Conservation (phyloP, 305 asterid species). For the Rubia balearica region DNA sequence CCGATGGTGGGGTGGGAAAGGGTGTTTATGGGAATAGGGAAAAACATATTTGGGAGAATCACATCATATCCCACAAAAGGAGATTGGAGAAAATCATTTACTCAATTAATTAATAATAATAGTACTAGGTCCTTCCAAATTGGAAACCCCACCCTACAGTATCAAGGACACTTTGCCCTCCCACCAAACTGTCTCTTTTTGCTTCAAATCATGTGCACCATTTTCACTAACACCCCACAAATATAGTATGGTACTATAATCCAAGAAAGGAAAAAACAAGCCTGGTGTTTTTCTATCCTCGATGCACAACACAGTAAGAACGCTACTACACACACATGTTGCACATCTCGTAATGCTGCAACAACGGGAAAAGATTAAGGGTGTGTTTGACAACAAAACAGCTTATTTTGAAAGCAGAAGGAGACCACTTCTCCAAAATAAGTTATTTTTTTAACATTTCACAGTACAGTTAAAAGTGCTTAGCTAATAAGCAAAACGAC, state of each 20-base stretch:
- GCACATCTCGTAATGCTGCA: too few species aligned
- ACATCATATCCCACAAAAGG: slow-evolving; percentile 28
- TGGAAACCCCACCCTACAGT: not conserved
- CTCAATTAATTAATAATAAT: not conserved
- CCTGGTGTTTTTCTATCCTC: not conserved
- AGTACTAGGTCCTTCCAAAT: not conserved
- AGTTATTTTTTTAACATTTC: too few species aligned
- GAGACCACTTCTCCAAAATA: too few species aligned
- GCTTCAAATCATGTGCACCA: not conserved
- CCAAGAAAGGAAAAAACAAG: not conserved
- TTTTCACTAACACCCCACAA: too few species aligned
- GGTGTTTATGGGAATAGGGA: slow-evolving; percentile 14
- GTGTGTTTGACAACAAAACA: too few species aligned
- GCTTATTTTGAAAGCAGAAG: too few species aligned
- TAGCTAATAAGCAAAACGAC: too few species aligned
- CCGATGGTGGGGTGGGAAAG: slow-evolving; percentile 26
- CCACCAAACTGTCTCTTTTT: not conserved
- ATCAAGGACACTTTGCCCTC: not conserved
- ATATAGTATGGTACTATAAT: too few species aligned
- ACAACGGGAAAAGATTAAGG: too few species aligned
- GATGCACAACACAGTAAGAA: not conserved
- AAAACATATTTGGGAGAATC: slow-evolving; percentile 19
- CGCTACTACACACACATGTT: not conserved
- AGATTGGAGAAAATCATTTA: not conserved
- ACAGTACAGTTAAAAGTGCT: too few species aligned